A percentile compares a stretch with the other conserved stretches of the same genome.
These are phyloP conservation scores for Cylindrodendrum hubeiense DNA, from an alignment of 2,329 filamentous ascomycete species.

Conservation along the genomic window DNA sequence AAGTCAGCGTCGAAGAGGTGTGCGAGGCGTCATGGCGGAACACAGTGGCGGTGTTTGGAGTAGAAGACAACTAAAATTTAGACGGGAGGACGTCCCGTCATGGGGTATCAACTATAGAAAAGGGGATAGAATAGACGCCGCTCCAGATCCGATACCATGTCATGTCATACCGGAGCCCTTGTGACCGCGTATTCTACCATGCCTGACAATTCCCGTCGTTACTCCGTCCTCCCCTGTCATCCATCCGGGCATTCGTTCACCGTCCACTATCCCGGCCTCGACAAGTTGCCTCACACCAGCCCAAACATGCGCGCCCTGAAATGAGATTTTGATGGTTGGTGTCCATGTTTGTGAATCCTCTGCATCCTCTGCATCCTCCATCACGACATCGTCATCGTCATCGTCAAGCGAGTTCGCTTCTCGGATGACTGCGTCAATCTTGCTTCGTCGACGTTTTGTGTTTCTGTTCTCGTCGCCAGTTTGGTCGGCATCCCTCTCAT, in stretches of 20 bases:
- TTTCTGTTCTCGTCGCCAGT: slow-evolving; percentile 23
- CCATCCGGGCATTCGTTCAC: slow-evolving; percentile 86
- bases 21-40: slow-evolving; percentile 89
- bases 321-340: slow-evolving; percentile 69
- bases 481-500: slow-evolving; percentile 33
- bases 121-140: slow-evolving; percentile 41
- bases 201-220: slow-evolving; percentile 76
- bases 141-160: slow-evolving; percentile 29
- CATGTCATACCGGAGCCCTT: slow-evolving; percentile 64
- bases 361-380: slow-evolving; percentile 42
- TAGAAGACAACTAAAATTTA: slow-evolving; percentile 58
- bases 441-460: slow-evolving; percentile 45
- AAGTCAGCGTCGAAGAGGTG: slow-evolving; percentile 81
- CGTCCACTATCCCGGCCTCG: slow-evolving; percentile 80
- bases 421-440: slow-evolving; percentile 51
- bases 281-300: slow-evolving; percentile 83
- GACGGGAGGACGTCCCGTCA: slow-evolving; percentile 22
- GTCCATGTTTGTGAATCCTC: slow-evolving; percentile 47
- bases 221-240: slow-evolving; percentile 90
- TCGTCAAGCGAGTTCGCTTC: slow-evolving; percentile 42
- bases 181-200: slow-evolving; percentile 73
- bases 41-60: slow-evolving; percentile 81
- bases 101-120: slow-evolving; percentile 49
- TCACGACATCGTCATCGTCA: slow-evolving; percentile 37
- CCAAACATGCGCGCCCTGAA: slow-evolving; percentile 84